Evolutionary conservation across 2,329 filamentous ascomycete genomes (phyloP).

Genomic region (Rhinocladiella mackenziei): DNA sequence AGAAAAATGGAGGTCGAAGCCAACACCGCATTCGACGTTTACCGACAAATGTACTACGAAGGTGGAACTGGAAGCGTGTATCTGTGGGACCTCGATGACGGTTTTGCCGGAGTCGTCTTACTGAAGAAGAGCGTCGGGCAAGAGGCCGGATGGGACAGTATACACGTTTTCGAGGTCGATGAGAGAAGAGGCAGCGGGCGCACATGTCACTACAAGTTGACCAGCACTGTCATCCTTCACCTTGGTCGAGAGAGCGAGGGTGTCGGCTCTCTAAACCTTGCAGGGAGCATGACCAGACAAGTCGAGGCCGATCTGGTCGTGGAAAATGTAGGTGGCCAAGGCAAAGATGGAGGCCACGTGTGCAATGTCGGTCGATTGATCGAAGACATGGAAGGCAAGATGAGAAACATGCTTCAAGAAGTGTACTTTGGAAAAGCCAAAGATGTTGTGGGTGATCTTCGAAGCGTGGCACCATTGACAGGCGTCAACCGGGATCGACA

Average conservation of each 20-base stretch:
- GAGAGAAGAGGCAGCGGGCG: slow-evolving; percentile 66
- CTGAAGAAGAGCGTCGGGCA: slow-evolving; percentile 74
- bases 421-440: slow-evolving; percentile 99
- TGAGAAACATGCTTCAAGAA: slow-evolving; percentile 94
- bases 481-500: slow-evolving; percentile 27
- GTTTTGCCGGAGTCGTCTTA: slow-evolving; percentile 91
- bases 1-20: slow-evolving; percentile 89
- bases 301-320: slow-evolving; percentile 87
- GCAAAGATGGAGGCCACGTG: slow-evolving; percentile 83
- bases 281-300: slow-evolving; percentile 96
- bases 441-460: slow-evolving; percentile 92
- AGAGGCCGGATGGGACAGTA: slow-evolving; percentile 86
- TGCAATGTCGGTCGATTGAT: slow-evolving; percentile 91
- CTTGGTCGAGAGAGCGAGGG: slow-evolving; percentile 56
- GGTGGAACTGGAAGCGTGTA: slow-evolving; percentile 89
- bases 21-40: slow-evolving; percentile 95
- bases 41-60: slow-evolving; percentile 88
- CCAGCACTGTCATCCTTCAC: slow-evolving; percentile 90
- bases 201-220: slow-evolving; percentile 94
- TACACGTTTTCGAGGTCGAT: slow-evolving; percentile 96
- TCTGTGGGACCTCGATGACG: slow-evolving; percentile 97
- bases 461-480: slow-evolving; percentile 54
- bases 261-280: slow-evolving; percentile 83
- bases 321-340: slow-evolving; percentile 44
- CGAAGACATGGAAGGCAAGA: slow-evolving; percentile 99